These are phyloP conservation scores for Herpotrichia juniperi DNA, from an alignment of 2,329 filamentous ascomycete genomes.

Conservation along the genomic window DNA sequence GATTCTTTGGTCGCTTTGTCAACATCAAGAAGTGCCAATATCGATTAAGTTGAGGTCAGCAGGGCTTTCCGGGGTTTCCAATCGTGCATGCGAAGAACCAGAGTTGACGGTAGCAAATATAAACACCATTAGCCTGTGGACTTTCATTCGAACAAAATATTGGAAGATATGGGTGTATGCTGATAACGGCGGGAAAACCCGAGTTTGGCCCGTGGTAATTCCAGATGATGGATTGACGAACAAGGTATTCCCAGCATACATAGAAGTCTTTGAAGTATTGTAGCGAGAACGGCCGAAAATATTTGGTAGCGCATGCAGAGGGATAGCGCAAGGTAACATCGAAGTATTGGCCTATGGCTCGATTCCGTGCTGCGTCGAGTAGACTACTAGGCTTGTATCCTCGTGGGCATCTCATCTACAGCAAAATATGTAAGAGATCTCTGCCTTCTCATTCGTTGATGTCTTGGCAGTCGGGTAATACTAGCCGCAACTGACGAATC, in stretches of 20 bases:
- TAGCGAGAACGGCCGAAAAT: too few relatives aligned
- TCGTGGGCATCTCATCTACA: too few relatives aligned
- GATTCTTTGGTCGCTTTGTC: too few relatives aligned
- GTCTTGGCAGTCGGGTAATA: constrained; percentile 4
- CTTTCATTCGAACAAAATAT: not conserved
- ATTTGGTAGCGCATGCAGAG: too few relatives aligned
- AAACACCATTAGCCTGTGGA: constrained; percentile 7
- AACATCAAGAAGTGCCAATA: too few relatives aligned
- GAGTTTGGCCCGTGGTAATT: not conserved
- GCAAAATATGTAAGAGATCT: constrained; percentile 15
- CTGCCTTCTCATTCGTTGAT: constrained; percentile 12
- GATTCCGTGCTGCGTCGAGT: too few relatives aligned
- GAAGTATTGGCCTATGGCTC: too few relatives aligned
- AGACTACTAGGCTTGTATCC: too few relatives aligned
- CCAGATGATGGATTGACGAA: not conserved
- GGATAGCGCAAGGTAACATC: too few relatives aligned
- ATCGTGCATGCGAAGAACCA: constrained; percentile 3
- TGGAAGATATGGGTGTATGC: constrained; percentile 5
- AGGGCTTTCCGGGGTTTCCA: constrained; percentile 1
- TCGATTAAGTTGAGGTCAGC: too few relatives aligned
- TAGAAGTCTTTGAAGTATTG: too few relatives aligned
- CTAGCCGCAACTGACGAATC: constrained; percentile 4
- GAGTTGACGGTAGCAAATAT: not conserved
- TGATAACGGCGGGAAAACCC: not conserved
- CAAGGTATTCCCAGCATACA: too few relatives aligned